Conservation (phyloP, 176 grass and related monocot genomes). For the Oryza glumipatula region DNA sequence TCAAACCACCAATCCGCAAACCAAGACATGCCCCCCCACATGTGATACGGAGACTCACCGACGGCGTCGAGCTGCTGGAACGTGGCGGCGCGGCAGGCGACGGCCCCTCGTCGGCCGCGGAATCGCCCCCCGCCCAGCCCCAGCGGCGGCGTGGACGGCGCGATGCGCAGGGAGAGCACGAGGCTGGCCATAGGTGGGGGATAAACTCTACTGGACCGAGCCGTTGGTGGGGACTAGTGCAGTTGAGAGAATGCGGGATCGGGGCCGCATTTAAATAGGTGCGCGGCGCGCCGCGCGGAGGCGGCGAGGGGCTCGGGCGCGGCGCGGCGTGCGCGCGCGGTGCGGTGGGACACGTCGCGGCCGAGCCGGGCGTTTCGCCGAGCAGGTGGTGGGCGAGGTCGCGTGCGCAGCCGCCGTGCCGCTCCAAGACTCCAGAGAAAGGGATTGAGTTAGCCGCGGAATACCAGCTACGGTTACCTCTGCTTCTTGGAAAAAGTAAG, state of each 20-base stretch:
- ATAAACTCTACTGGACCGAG: not conserved
- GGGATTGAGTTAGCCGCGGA: not conserved
- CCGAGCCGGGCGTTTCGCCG: not conserved
- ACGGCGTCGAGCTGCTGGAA: conserved; percentile 53
- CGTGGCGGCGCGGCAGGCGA: conserved; percentile 28
- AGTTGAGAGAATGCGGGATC: conserved; percentile 14
- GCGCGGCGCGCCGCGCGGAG: not conserved
- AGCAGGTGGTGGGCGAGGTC: not conserved
- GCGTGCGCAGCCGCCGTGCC: not conserved
- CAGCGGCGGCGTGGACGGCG: conserved; percentile 5
- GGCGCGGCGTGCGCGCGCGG: not conserved
- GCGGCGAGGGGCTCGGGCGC: not conserved
- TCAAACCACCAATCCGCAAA: not conserved
- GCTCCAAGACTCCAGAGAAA: not conserved
- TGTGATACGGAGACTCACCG: conserved; percentile 17
- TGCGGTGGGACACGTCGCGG: conserved; percentile 31
- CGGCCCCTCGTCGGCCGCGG: not conserved
- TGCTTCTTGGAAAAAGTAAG: not conserved
- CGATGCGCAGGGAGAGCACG: conserved; percentile 39
- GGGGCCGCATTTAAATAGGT: conserved; percentile 9
- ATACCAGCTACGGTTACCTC: not conserved
- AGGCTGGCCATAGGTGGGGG: conserved; percentile 30
- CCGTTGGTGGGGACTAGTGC: not conserved
- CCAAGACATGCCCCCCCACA: not conserved
- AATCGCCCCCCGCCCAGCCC: not conserved